Conservation (phyloP, 306 rosid species). For the Castanopsis chinensis region DNA sequence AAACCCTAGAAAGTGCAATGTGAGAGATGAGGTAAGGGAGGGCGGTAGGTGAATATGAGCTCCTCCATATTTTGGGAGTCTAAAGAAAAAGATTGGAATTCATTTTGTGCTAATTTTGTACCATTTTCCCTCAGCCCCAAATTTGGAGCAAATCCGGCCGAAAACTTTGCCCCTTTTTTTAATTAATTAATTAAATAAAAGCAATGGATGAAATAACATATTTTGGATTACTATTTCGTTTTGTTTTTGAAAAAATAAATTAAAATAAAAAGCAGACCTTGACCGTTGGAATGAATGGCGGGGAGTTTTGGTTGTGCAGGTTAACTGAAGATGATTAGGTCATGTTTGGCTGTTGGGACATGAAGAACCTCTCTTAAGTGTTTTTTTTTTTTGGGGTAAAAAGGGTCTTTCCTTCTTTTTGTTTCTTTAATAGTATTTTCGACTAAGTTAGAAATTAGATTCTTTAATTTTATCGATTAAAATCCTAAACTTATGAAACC, state of each 20-base stretch:
- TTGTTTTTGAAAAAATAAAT: too few relatives aligned
- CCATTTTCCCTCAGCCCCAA: slow-evolving; percentile 36
- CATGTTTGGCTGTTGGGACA: neutral
- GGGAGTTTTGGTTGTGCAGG: neutral
- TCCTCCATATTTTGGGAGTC: slow-evolving; percentile 34
- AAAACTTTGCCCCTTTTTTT: slow-evolving; percentile 25
- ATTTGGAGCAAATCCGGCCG: slow-evolving; percentile 41
- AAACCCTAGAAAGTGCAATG: slow-evolving; percentile 48
- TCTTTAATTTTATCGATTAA: too few relatives aligned
- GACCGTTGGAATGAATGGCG: neutral
- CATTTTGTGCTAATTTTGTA: slow-evolving; percentile 29
- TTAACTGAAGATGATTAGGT: neutral
- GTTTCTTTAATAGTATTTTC: too few relatives aligned
- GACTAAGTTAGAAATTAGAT: too few relatives aligned
- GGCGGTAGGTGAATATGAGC: slow-evolving; percentile 27
- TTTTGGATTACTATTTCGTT: neutral
- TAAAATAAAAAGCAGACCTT: neutral
- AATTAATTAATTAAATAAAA: neutral
- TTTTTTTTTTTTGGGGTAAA: too few relatives aligned
- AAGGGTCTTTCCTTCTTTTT: too few relatives aligned
- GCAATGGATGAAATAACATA: neutral
- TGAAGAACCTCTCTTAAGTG: too few relatives aligned
- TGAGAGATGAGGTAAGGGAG: slow-evolving; percentile 13
- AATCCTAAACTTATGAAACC: too few relatives aligned
- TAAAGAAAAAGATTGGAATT: slow-evolving; percentile 24